Evolutionary conservation across 2,329 filamentous ascomycete species (phyloP), one percentile per base, ranked within the genome.

Genomic region (Colletotrichum somersetense): DNA sequence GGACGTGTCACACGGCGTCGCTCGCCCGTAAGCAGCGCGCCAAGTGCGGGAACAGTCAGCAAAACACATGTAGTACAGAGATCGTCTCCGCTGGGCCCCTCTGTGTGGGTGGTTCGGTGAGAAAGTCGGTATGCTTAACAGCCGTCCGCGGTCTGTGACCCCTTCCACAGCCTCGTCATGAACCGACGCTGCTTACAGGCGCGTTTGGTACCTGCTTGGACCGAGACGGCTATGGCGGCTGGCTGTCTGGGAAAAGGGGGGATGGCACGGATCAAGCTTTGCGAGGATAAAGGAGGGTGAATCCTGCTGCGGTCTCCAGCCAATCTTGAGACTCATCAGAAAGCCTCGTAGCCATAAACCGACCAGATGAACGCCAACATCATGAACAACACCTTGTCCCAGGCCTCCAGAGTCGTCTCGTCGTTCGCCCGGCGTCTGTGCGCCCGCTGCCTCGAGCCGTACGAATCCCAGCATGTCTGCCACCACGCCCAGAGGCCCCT

Each of bases 111-210:
- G 16, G 14, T 2, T 16, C 35, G 35, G 58, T 64, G 66, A 63
- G 69, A 72, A 59, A 63, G 66, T 72, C 69, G 69, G 69, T 72
- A 69, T 64, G 65, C 59, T 50, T 72, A 72, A 72, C 69, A 72
- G 58, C 14, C 26, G 46, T 23, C 30, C 38, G 46, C 44, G 42
- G 30, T 35, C 33, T 58, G 20, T 23, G 4, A 23, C 8, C 46
- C 59, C 18, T 12, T 11, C 42, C 30, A 16, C 26, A 58, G 62
- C 53, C 67, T 66, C 33, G 55, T 6, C 20, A 3, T 5, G 16
- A 23, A 23, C 11, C 14, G 33, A 7, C 55, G 10, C 38, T 30
- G 61, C 61, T 63, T 48, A 63, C 35, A 52, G 40, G 46, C 20
- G 33, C 7, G 5, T 38, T 50, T n/a, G 14, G 26, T 20, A 7